Base-by-base conservation (phyloP, 2,329 filamentous ascomycete genomes). In the Fonsecaea nubica region DNA sequence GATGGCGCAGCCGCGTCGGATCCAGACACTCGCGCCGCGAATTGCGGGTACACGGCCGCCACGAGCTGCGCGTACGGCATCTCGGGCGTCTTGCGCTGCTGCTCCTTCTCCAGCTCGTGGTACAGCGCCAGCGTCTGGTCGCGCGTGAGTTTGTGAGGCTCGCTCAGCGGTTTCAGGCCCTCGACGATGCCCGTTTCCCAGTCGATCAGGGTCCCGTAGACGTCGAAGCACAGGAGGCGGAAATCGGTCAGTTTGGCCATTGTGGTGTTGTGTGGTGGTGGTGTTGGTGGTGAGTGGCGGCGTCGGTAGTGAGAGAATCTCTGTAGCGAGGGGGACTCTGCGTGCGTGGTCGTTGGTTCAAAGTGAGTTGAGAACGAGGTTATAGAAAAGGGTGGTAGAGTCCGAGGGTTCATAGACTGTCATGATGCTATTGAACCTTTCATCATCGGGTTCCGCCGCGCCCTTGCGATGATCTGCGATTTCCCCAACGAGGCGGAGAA, bases 151-250 rank as follows among this genome's bases (percentile, higher is more conserved):
- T 58, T 3, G 40, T 48, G 9, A 33, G 57, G 25, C n/a, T 61
- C 40, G 32, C 21, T 64, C 30, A 67, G 53, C 1, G 48, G 13
- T 8, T 57, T 53, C 33, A 67, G 48, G 33, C 59, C 55, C 3
- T 40, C 38, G 21, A 59, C 59, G 64, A 92, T 84, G 66, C 90
- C 90, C 10, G 80, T 75, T 76, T 92, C 89, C 90, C 90, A 92
- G 81, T 93, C 90, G 68, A 93, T 87, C 3, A 93, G 83, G 0
- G 91, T 93, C 76, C 90, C 90, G 76, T 91, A 93, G 80, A 90
- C 88, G 78, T 94, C 91, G 78, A 93, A 92, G 74, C 87, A 88
- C 58, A 92, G 57, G n/a, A 59, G 57, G 25, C 38, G 40, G 10
- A 59, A 59, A 33, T 59, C 57, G 8, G 57, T 59, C 85, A 59